Base-by-base conservation (phyloP, 176 grass and related monocot species). In the Carex kokanica region DNA sequence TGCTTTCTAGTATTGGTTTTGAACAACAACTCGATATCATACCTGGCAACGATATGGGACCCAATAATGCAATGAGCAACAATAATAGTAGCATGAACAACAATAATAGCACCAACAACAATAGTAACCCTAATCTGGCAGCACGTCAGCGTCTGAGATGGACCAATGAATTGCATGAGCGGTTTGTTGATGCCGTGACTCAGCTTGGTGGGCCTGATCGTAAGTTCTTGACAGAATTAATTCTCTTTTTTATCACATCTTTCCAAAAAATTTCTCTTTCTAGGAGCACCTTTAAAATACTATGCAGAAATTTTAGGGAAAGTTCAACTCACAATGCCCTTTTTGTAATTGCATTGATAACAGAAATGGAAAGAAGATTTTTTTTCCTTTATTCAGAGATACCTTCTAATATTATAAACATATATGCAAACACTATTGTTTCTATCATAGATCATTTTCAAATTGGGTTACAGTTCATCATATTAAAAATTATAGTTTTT, bases 161-260 rank as follows among this genome's bases (percentile, higher is more conserved):
- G 96, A 99, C 96, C 71, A 84, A 93, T 79, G 96, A 99, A 66
- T 86, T 99, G n/a, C 96, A 99, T 45, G 87, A 95, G 64, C 90
- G 56, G 81, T 99, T 99, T 92, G 93, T 99, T 5, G 91, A 90
- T 80, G 93, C 96, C 36, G 93, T 99, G 79, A 86, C 96, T 81
- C 93, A 99, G 52, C 96, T 99, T 86, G 96, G 96, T 43, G 96
- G 96, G 64, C 91, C 93, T 86, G 96, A 99, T 70, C 92, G 96
- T 99, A 93, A 86, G 92, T 90, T 73, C 20, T 82, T 54, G 47
- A 14, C 32, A 45, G 0, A 68, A 56, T 27, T 77, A 77, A 6
- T 78, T 78, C 25, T 32, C 2, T 17, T 78, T 12, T 27, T 29
- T 38, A 53, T 45, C 71, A 74, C 49, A 23, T 15, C n/a, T 15